Base-by-base conservation (phyloP, 768 basidiomycete species). In the Termitomyces sp. region DNA sequence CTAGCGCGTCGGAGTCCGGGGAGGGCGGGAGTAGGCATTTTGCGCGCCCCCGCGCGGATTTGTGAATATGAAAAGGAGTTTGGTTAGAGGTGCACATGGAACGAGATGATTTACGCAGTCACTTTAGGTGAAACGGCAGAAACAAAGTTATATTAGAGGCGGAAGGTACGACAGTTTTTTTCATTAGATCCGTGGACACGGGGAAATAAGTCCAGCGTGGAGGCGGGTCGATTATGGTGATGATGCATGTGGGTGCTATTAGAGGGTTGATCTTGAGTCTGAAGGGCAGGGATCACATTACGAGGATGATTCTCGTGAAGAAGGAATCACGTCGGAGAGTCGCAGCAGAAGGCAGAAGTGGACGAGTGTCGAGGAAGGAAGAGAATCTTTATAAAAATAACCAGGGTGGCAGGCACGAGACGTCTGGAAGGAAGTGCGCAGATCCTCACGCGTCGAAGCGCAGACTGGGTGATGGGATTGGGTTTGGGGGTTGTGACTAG, bases 1-100 rank as follows among this genome's bases (percentile, higher is more conserved):
- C 48, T 48, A 32, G 47, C 31, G 21, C 6, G 49, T 38, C 50
- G 37, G 50, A 51, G 50, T 51, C 50, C 50, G 50, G 37, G n/a
- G 50, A 51, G 37, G 49, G 17, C 35, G 49, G 49, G 5, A 1
- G 35, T 3, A 50, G 5, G 21, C 0, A 23, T 16, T 23, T 21
- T 48, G 12, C 2, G 1, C 21, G n/a, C 46, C 46, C 32, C 46
- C 23, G 27, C 17, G 25, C 43, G 44, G 27, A 9, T 29, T 34
- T 10, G 34, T n/a, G 34, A 9, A 34, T 34, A 12, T 34, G 11
- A 34, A 47, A 47, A 32, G 46, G 46, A 47, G 46, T 10, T 34
- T 37, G 35, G 14, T 11, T n/a, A n/a, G n/a, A n/a, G 4, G 7
- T n/a, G 45, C 45, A 46, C 29, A 46, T 46, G 45, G 45, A 29